These are phyloP conservation scores for Suzukiozyma palmioleophila DNA, from an alignment of 1,139 yeast species.

Conservation along the genomic window DNA sequence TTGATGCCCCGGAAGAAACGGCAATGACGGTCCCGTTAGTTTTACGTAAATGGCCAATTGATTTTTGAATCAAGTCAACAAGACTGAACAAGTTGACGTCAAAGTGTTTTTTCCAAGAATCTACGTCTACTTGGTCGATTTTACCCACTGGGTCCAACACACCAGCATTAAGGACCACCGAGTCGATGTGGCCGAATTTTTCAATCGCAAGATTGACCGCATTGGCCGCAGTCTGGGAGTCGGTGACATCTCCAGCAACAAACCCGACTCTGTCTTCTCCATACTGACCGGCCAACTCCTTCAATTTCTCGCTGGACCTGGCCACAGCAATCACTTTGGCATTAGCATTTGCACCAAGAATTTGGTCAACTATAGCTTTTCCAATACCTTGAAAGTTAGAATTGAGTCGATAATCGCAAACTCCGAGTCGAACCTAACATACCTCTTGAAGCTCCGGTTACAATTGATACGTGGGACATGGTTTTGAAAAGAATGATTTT, in stretches of 20 bases:
- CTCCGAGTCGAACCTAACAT: constrained; percentile 13
- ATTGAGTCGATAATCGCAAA: not conserved
- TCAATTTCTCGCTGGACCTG: constrained; percentile 49
- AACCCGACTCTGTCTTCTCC: constrained; percentile 49
- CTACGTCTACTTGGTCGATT: constrained; percentile 46
- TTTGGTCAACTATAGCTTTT: constrained; percentile 54
- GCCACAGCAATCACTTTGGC: constrained; percentile 69
- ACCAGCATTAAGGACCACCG: constrained; percentile 85
- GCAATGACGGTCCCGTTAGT: constrained; percentile 61
- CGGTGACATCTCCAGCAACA: constrained; percentile 66
- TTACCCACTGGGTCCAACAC: constrained; percentile 73
- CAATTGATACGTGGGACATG: constrained; percentile 23
- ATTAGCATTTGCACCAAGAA: constrained; percentile 34
- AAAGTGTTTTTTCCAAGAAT: constrained; percentile 59
- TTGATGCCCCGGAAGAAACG: constrained; percentile 85
- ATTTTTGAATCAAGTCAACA: constrained; percentile 52
- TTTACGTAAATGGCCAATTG: constrained; percentile 57
- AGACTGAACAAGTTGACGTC: constrained; percentile 80
- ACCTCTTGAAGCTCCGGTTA: constrained; percentile 70
- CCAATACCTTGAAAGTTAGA: constrained; percentile 59
- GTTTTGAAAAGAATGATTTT: not conserved
- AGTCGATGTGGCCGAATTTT: constrained; percentile 59
- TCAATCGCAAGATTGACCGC: constrained; percentile 47
- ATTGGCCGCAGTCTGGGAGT: constrained; percentile 25
- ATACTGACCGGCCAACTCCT: constrained; percentile 37